Evolutionary conservation across 1,284 basidiomycete genomes (phyloP).

Genomic region (Papiliotrema laurentii): DNA sequence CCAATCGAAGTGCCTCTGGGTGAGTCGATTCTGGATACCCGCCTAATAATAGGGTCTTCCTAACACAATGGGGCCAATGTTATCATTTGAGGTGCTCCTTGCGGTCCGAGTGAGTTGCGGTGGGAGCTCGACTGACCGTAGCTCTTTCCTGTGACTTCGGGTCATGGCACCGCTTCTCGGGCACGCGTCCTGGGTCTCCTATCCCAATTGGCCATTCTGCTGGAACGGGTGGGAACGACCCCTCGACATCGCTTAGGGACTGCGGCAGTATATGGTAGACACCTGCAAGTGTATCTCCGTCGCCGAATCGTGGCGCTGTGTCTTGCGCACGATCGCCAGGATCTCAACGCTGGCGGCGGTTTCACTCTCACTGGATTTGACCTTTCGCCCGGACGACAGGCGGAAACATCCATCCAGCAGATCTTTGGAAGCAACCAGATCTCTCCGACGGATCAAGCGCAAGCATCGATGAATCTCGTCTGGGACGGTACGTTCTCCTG

Average conservation of each 20-base stretch:
- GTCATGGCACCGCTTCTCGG: neutral
- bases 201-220: neutral
- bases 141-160: neutral
- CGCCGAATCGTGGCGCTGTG: neutral
- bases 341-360: neutral
- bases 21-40: neutral
- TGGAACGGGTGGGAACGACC: constrained; percentile 1
- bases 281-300: constrained; percentile 2
- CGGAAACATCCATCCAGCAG: neutral
- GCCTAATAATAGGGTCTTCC: neutral
- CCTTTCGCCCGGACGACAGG: neutral
- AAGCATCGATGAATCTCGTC: neutral
- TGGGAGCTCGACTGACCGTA: neutral
- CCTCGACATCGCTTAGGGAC: constrained; percentile 2
- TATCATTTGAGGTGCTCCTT: neutral
- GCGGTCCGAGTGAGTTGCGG: neutral
- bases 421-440: neutral
- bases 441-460: constrained; percentile 1
- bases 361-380: neutral
- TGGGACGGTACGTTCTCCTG: neutral
- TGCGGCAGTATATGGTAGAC: constrained; percentile 1
- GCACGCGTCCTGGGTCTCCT: neutral
- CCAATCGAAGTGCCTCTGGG: neutral
- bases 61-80: constrained; percentile 3
- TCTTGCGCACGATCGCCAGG: neutral